Evolutionary conservation across 2,329 filamentous ascomycete species (phyloP), one percentile per base, ranked within the genome.

Genomic region (Aureobasidium subglaciale): DNA sequence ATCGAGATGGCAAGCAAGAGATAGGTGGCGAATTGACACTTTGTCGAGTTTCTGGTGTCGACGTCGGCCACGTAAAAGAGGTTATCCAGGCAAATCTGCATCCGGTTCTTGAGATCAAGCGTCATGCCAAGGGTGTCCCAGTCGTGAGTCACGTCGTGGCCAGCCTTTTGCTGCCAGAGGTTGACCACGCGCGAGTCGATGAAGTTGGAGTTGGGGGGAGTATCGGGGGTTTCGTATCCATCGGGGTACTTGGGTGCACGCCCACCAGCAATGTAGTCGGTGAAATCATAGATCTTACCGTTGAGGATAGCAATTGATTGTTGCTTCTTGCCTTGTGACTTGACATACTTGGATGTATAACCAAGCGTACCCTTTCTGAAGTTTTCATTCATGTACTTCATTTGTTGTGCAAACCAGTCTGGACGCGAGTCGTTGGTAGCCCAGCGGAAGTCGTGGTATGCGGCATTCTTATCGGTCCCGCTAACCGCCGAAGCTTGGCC

Each of bases 401-500:
- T 90, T 69, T 91, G 85, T 73, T 99, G 89, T 56, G 80, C 86
- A 73, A 92, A 97, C 93, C 93, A 99, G 67, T 96, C 90, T 2
- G 86, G 84, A 10, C 91, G 85, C 49, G 81, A 86, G 67, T 96
- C 88, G 61, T 90, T 89, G 30, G 81, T 89, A 66, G 82, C 90
- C 66, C 80, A 84, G 58, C 93, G 84, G 81, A 99, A 99, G 68
- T 99, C 93, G 66, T 99, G 93, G 68, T 95, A 99, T 59, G 81
- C 75, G 20, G 84, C 76, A 65, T 96, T 95, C 20, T 77, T 61
- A 65, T 97, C 91, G 4, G 79, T 78, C 27, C 71, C 75, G 64
- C 79, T 83, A 68, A 90, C 80, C 22, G 87, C 75, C 20, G 74
- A 81, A 18, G 84, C 82, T 11, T 82, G 80, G 16, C 85, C 86